Evolutionary conservation across 352 stramenopile genomes (phyloP).

Genomic region (Phytophthora gonapodyides): DNA sequence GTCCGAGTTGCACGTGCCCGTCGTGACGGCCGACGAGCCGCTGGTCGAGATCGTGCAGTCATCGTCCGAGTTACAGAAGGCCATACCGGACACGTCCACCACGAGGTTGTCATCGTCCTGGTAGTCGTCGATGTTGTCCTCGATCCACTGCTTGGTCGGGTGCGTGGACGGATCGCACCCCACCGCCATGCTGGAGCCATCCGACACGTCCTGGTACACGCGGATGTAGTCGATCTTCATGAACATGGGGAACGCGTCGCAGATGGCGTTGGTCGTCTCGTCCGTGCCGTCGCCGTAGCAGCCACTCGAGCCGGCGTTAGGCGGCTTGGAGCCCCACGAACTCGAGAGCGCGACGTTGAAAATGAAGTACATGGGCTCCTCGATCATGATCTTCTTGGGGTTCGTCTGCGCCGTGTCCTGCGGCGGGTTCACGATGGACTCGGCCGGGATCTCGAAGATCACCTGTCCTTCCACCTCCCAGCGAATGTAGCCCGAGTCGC

Average conservation of each 20-base stretch:
- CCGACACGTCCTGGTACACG: constrained; percentile 41
- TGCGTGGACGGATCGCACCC: constrained; percentile 58
- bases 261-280: constrained; percentile 46
- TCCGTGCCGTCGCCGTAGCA: constrained; percentile 42
- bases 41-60: constrained; percentile 52
- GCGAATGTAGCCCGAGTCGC: constrained; percentile 50
- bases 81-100: constrained; percentile 46
- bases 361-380: constrained; percentile 92
- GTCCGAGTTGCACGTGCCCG: constrained; percentile 37
- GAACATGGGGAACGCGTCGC: constrained; percentile 65
- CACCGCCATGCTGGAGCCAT: constrained; percentile 42
- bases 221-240: constrained; percentile 82
- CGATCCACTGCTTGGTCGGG: constrained; percentile 64
- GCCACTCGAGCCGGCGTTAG: constrained; percentile 33
- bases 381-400: constrained; percentile 87
- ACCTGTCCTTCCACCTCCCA: constrained; percentile 81
- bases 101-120: constrained; percentile 50
- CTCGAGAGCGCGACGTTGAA: constrained; percentile 91
- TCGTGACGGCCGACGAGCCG: constrained; percentile 30
- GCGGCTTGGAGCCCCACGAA: constrained; percentile 69
- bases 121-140: constrained; percentile 62
- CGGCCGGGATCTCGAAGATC: constrained; percentile 84
- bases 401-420: constrained; percentile 51
- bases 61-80: constrained; percentile 49
- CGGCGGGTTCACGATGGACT: constrained; percentile 54